Percentiles rank a stretch among this genome's conserved stretches.
Conservation (phyloP, 2,329 filamentous ascomycete species). For the Venturia carpophila region DNA sequence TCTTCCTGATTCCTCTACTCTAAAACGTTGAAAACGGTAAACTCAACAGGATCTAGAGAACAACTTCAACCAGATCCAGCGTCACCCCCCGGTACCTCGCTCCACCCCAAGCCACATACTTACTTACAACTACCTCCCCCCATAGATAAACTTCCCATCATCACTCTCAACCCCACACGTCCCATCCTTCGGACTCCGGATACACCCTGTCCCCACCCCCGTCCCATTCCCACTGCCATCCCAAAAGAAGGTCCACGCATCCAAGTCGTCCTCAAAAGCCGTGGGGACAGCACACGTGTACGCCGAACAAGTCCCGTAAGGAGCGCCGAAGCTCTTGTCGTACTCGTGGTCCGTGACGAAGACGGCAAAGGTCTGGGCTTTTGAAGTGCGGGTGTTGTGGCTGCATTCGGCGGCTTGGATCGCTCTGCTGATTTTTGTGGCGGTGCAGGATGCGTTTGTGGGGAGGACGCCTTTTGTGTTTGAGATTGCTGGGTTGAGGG, state of each 20-base stretch:
- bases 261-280: slow-evolving; percentile 28
- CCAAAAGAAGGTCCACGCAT: slow-evolving; percentile 40
- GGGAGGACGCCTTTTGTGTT: slow-evolving; percentile 33
- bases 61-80: too few species aligned
- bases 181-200: slow-evolving; percentile 33
- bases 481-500: slow-evolving; percentile 31
- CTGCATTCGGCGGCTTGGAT: slow-evolving; percentile 25
- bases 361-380: slow-evolving; percentile 34
- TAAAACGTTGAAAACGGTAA: too few species aligned
- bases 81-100: too few species aligned
- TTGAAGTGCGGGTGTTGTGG: slow-evolving; percentile 34
- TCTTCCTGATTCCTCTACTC: not conserved
- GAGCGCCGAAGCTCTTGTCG: slow-evolving; percentile 36
- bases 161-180: slow-evolving; percentile 38
- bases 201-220: slow-evolving; percentile 33
- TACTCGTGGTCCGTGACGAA: slow-evolving; percentile 41
- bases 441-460: slow-evolving; percentile 23
- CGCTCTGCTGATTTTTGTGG: slow-evolving; percentile 27
- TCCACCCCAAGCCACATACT: too few species aligned
- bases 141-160: slow-evolving; percentile 33
- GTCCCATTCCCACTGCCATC: slow-evolving; percentile 26
- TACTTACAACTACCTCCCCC: slow-evolving; percentile 25
- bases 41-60: too few species aligned
- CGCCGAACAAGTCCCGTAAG: slow-evolving; percentile 42
- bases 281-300: slow-evolving; percentile 35